A percentile compares a stretch with the other conserved stretches of the same genome.
These are phyloP conservation scores for Quercus dentata DNA, from an alignment of 306 rosid genomes.

Conservation along the genomic window DNA sequence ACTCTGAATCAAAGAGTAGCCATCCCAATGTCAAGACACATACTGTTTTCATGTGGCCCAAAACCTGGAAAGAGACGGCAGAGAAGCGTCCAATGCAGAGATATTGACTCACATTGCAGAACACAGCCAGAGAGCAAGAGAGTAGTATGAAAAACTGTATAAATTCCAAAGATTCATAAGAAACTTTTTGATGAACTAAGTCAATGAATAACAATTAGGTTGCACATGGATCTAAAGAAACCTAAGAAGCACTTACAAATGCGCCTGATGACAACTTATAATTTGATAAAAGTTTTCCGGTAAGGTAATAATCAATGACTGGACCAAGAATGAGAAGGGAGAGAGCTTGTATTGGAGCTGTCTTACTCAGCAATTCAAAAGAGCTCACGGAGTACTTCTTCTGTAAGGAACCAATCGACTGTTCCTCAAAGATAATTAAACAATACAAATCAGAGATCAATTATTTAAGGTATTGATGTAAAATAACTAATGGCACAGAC, in stretches of 20 bases:
- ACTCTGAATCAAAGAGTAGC: conserved; percentile 88
- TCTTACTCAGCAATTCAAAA: conserved; percentile 56
- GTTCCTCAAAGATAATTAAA: not conserved
- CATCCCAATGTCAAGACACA: conserved; percentile 87
- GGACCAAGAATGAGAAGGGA: conserved; percentile 54
- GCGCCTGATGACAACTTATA: conserved; percentile 34
- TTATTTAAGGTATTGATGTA: not conserved
- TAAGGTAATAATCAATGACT: conserved; percentile 45
- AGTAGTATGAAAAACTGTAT: conserved; percentile 46
- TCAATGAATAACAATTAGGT: no score
- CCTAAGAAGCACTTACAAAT: conserved; percentile 29
- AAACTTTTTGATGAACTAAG: no score
- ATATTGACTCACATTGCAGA: conserved; percentile 63
- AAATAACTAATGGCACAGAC: not conserved
- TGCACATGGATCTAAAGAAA: no score
- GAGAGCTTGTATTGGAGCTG: conserved; percentile 58
- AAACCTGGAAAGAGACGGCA: conserved; percentile 80
- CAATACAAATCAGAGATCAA: not conserved
- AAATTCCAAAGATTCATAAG: not conserved
- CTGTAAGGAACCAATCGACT: conserved; percentile 57
- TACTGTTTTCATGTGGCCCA: conserved; percentile 95
- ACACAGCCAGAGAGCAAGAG: conserved; percentile 55
- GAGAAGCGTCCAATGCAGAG: conserved; percentile 65
- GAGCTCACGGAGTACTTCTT: conserved; percentile 56
- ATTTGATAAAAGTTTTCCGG: conserved; percentile 29